Conservation (phyloP, 1,139 yeast genomes). For the Hyphopichia wangnamkhiaoensis region DNA sequence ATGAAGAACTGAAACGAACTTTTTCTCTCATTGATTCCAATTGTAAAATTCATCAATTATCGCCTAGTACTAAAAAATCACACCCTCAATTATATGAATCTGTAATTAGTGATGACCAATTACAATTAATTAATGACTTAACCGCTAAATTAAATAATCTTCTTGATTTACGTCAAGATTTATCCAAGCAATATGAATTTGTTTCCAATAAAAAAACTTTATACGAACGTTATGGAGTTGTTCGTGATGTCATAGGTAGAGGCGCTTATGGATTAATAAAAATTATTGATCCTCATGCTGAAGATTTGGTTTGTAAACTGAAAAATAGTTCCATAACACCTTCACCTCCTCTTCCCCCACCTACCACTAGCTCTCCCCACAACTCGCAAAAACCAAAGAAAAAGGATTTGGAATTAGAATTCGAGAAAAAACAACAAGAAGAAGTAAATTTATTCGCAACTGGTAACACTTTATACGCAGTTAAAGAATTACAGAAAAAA, state of each 20-base stretch:
- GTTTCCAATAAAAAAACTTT: conserved; percentile 28
- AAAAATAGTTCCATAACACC: conserved; percentile 16
- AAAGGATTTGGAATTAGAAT: conserved; percentile 7
- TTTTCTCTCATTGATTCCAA: conserved; percentile 28
- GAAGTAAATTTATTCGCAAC: conserved; percentile 10
- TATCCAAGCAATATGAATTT: conserved; percentile 16
- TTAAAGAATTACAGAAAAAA: conserved; percentile 57
- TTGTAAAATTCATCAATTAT: conserved; percentile 25
- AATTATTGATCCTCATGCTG: conserved; percentile 56
- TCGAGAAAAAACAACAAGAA: conserved; percentile 1
- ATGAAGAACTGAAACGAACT: conserved; percentile 36
- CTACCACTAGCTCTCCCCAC: no score
- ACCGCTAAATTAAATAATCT: conserved; percentile 40
- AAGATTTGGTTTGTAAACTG: conserved; percentile 5
- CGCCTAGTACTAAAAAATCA: conserved; percentile 18
- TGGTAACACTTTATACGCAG: conserved; percentile 62
- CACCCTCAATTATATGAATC: conserved; percentile 34
- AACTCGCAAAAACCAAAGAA: conserved; percentile 9
- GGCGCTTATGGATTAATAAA: conserved; percentile 89
- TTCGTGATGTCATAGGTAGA: conserved; percentile 78
- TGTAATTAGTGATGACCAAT: conserved; percentile 58
- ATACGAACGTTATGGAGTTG: conserved; percentile 70
- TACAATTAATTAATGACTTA: conserved; percentile 50
- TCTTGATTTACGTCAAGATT: conserved; percentile 20
- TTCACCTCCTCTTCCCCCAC: no score